These are phyloP conservation scores for Hippophae rhamnoides DNA, from an alignment of 306 rosid species.

Conservation along the genomic window DNA sequence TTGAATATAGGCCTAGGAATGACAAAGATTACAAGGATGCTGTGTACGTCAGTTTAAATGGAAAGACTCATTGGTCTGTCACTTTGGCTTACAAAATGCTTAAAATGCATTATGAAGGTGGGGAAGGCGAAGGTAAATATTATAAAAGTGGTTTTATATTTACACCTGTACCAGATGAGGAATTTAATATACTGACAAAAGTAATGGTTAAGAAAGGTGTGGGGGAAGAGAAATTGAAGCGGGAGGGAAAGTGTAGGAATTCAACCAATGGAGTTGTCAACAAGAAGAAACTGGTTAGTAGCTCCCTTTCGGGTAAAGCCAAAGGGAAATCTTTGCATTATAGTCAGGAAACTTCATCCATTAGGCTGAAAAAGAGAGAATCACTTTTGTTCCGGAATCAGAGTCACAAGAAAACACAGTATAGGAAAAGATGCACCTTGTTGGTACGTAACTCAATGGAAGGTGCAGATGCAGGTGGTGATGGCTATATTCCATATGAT, in stretches of 20 bases:
- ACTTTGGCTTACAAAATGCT: constrained; percentile 80
- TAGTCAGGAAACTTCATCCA: constrained; percentile 22
- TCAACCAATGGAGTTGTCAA: constrained; percentile 11
- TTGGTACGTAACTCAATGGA: constrained; percentile 61
- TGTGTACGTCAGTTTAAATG: constrained; percentile 69
- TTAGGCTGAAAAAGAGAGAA: constrained; percentile 20
- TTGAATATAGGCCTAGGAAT: constrained; percentile 64
- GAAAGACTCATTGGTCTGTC: constrained; percentile 86
- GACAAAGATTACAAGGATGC: constrained; percentile 54
- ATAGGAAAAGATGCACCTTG: constrained; percentile 43
- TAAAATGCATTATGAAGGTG: constrained; percentile 50
- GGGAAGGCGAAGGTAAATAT: constrained; percentile 39
- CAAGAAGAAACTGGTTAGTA: constrained; percentile 32
- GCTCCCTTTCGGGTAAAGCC: constrained; percentile 29
- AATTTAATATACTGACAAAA: constrained; percentile 44
- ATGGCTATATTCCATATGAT: constrained; percentile 61
- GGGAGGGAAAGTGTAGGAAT: constrained; percentile 23
- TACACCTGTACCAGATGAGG: constrained; percentile 61
- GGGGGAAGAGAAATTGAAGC: constrained; percentile 12
- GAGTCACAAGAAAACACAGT: constrained; percentile 38
- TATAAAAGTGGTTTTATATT: constrained; percentile 56
- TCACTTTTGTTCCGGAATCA: constrained; percentile 27
- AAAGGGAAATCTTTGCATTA: constrained; percentile 29
- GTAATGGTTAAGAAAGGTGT: constrained; percentile 26
- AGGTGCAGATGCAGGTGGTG: constrained; percentile 50